Conservation (phyloP, 345 rosid genomes). For the Boechera stricta region DNA sequence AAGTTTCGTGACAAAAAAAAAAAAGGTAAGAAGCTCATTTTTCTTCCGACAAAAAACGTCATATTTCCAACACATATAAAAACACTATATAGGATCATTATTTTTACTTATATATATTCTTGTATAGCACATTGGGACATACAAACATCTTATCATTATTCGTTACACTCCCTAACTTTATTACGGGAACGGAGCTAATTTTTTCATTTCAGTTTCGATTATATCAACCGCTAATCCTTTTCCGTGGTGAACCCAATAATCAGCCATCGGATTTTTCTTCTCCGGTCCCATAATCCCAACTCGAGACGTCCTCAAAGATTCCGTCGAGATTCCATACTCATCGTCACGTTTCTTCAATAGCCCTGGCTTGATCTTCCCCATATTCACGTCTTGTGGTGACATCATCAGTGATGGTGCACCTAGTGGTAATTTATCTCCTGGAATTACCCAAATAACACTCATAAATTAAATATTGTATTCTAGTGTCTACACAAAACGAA, state of each 20-base stretch:
- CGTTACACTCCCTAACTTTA: background rate
- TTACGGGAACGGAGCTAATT: slow-evolving; percentile 54
- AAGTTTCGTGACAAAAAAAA: too few species aligned
- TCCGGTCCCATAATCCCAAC: slow-evolving; percentile 57
- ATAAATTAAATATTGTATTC: background rate
- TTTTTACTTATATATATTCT: background rate
- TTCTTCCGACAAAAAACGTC: background rate
- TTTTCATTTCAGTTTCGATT: slow-evolving; percentile 53
- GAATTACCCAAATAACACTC: background rate
- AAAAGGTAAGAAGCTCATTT: too few species aligned
- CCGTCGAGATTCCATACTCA: slow-evolving; percentile 54
- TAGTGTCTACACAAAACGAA: background rate
- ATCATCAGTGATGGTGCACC: slow-evolving; percentile 72
- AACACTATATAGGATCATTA: background rate
- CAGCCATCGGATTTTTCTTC: slow-evolving; percentile 63
- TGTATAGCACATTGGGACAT: background rate
- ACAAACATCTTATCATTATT: background rate
- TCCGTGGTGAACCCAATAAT: slow-evolving; percentile 75
- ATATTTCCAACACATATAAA: background rate
- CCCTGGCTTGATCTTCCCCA: slow-evolving; percentile 57
- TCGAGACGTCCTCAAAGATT: slow-evolving; percentile 51
- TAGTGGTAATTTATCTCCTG: slow-evolving; percentile 54
- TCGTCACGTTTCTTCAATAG: slow-evolving; percentile 57
- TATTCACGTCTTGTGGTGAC: slow-evolving; percentile 72
- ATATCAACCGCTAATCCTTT: slow-evolving; percentile 65